Evolutionary conservation across 345 rosid genomes (phyloP), one percentile per base, ranked within the genome.

Genomic region (Eucalyptus urophylla): DNA sequence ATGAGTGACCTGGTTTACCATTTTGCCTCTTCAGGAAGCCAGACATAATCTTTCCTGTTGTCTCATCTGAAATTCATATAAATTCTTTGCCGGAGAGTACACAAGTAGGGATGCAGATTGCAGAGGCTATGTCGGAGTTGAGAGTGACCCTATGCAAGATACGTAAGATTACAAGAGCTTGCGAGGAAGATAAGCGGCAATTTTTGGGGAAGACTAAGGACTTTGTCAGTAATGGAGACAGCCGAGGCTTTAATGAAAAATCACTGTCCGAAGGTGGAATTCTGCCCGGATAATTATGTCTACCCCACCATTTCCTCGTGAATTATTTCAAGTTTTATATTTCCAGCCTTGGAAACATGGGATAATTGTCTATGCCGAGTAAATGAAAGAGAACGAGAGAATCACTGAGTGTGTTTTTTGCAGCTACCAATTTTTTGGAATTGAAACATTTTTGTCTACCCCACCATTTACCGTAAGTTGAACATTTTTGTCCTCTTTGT

Each of bases 21-120:
- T 31, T 67, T 67, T 67, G 40, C 43, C 80, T 80, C 27, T 90
- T 60, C 89, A 93, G 96, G 94, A 86, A 85, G 56, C 94, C 94
- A 2, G 91, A 89, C 17, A 90, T 94, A n/a, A 90, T 92, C 88
- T 94, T 94, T 86, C 95, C 92, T 5, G 93, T 91, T 37, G 83
- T 16, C 1, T 6, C 45, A 11, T 62, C 86, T 4, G 90, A 65
- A 4, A 76, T 60, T 44, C 91, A 80, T 45, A 45, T 9, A 40
- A 56, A 22, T 25, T 9, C 65, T 21, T 51, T 90, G 67, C 60
- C 87, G 3, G 86, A 47, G 56, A 88, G 45, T 29, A 25, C 50
- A 27, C 44, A 62, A 88, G 49, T 51, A n/a, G 4, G 50, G 87
- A 87, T 31, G 67, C 33, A 81, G 69, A 33, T 90, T 22, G 51